A percentile compares a stretch with the other conserved stretches of the same genome.
These are phyloP conservation scores for Eucalyptus viminalis DNA, from an alignment of 345 rosid genomes.

Conservation along the genomic window DNA sequence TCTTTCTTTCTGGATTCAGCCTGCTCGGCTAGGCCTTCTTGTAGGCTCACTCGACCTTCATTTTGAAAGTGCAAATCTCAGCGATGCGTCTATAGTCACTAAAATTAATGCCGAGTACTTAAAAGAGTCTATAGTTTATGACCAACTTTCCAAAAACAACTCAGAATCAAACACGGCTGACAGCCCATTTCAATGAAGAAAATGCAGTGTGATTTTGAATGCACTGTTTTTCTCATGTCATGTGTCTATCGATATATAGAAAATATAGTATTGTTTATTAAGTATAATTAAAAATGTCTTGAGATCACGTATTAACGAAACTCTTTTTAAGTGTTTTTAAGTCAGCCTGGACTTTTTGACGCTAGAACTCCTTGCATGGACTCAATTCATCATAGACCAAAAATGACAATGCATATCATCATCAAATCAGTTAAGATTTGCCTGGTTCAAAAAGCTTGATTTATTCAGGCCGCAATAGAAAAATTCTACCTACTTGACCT, in stretches of 20 bases:
- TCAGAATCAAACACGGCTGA: background rate
- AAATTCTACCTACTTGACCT: background rate
- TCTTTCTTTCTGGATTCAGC: background rate
- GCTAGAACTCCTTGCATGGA: background rate
- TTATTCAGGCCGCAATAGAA: background rate
- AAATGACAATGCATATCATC: background rate
- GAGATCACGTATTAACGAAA: background rate
- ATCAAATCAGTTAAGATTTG: background rate
- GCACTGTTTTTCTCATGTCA: background rate
- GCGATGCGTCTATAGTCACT: background rate
- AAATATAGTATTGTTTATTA: background rate
- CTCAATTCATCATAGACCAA: background rate
- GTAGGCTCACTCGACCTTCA: background rate
- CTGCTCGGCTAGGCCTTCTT: background rate
- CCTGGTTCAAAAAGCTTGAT: background rate
- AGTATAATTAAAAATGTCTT: background rate
- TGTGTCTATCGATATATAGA: background rate
- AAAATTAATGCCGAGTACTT: background rate
- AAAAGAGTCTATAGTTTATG: background rate
- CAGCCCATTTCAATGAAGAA: background rate
- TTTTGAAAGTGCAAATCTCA: background rate
- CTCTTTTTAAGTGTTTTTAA: background rate
- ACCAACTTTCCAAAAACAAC: background rate
- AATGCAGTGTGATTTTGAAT: background rate
- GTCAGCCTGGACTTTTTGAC: background rate